Evolutionary conservation across 805 yeast genomes (phyloP), one percentile per base, ranked within the genome.

Genomic region (Saccharomycopsis fibuligera): DNA sequence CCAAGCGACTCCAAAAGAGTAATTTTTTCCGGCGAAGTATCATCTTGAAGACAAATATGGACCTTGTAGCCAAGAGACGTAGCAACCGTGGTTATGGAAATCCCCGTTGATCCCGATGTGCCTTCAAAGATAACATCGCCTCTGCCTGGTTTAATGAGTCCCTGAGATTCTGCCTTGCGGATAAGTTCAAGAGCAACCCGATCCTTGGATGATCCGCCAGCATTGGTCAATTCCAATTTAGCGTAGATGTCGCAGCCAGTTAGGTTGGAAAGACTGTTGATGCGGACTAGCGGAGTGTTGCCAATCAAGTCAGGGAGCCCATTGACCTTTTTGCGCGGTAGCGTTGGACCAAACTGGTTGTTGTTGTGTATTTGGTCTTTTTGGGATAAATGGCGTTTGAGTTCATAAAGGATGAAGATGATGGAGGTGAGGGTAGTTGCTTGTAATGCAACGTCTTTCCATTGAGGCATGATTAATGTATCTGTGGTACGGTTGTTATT

Each of bases 201-300:
- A 62, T 91, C 99, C 57, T 91, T 91, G 3, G 98, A 96, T 44
- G 95, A 84, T 0, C 98, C 98, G 1, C 91, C 99, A 0, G 98
- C 97, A 59, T 91, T 93, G 54, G 73, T 64, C 47, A 87, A 68
- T 63, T 91, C 99, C 53, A 90, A 62, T 60, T 91, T 91, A 33
- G 96, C 98, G 62, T 79, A 86, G 3, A 91, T 78, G 37, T 84
- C 81, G 60, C 91, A 83, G 0, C 95, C 95, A 0, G 96, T 87
- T 10, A 73, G 64, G 12, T 70, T 64, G 1, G 93, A 81, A 10
- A 91, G 70, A 0, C 95, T 83, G 55, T 76, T 74, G 41, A 91
- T 74, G 54, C 76, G 75, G 16, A 91, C 80, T 63, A 91, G 60
- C 1, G 96, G 96, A 1, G 99, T 91, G 62, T 89, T 81, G 0